Evolutionary conservation across 768 basidiomycete species (phyloP), one percentile per base, ranked within the genome.

Genomic region (Suillus paluster): DNA sequence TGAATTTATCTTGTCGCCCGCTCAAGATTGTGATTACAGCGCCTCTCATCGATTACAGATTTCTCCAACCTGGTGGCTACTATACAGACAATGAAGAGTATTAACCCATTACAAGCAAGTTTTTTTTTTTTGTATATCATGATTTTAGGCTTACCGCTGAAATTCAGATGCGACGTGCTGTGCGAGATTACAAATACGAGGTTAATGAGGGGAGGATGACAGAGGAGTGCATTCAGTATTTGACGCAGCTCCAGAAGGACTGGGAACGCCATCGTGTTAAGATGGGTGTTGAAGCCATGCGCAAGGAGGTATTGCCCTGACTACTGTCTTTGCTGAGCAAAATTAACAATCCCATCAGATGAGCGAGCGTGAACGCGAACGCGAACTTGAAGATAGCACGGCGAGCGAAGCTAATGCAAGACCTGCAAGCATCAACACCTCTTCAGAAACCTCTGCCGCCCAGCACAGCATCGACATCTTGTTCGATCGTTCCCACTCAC

Each of bases 211-310:
- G 87, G 1, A 84, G 83, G 63, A 97, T 99, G 94, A 91, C 89
- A 3, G 95, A 99, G 25, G 97, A 99, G 73, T 99, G 97, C 71
- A 81, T 86, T 42, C 94, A 97, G 77, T 99, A 99, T 69, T 84
- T 99, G 30, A 91, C 87, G 3, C 97, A 99, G 69, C 80, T 99
- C 10, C 96, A 98, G 77, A 96, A 94, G 71, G 96, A 99, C 72
- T 99, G 97, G 97, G 97, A 99, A 75, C 81, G 93, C 60, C 90
- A 94, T 72, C 83, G 95, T 48, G 87, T 96, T 36, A 92, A 94
- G 71, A 79, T 92, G 36, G 92, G 94, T 4, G 94, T 97, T 10
- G 90, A 94, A 69, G 88, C 89, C 10, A 78, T 95, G 38, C 88
- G 91, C 63, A 91, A 89, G 76, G 92, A 95, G 86, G 91, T 93